Percentiles rank a stretch among this genome's conserved stretches.
phyloP scores from a whole-genome alignment of 1,284 basidiomycete genomes.

The Porphyrellus sp. region DNA sequence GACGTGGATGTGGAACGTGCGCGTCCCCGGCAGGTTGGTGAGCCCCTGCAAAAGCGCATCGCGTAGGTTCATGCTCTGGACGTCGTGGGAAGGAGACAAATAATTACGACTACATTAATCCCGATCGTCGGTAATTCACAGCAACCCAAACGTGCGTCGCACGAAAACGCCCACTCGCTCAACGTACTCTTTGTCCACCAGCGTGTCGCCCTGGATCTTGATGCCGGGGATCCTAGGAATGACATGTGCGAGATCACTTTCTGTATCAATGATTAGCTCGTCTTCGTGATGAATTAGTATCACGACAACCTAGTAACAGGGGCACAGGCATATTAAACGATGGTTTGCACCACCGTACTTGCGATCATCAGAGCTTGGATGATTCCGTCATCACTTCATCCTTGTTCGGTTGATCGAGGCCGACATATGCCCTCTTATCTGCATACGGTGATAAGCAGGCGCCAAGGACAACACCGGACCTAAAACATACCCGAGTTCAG shows the following conservation, averaged over 20 bases:
- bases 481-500: conserved; percentile 77
- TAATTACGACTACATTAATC: background rate
- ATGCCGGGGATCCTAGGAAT: conserved; percentile 90
- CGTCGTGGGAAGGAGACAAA: conserved; percentile 23
- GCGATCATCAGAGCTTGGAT: conserved; percentile 89
- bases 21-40: conserved; percentile 55
- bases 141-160: background rate
- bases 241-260: conserved; percentile 94
- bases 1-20: conserved; percentile 71
- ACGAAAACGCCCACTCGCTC: conserved; percentile 79
- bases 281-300: conserved; percentile 59
- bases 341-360: conserved; percentile 97
- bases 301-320: background rate
- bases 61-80: conserved; percentile 46
- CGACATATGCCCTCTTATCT: conserved; percentile 96
- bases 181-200: conserved; percentile 97
- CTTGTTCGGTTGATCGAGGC: conserved; percentile 92
- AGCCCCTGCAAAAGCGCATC: conserved; percentile 64
- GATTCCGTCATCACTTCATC: conserved; percentile 92
- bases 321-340: conserved; percentile 70
- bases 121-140: background rate
- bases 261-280: conserved; percentile 91
- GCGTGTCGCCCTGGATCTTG: conserved; percentile 88
- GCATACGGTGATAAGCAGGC: conserved; percentile 7
- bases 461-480: background rate